These are phyloP conservation scores for Cyclotella distinguenda DNA, from an alignment of 108 stramenopile species.

Conservation along the genomic window DNA sequence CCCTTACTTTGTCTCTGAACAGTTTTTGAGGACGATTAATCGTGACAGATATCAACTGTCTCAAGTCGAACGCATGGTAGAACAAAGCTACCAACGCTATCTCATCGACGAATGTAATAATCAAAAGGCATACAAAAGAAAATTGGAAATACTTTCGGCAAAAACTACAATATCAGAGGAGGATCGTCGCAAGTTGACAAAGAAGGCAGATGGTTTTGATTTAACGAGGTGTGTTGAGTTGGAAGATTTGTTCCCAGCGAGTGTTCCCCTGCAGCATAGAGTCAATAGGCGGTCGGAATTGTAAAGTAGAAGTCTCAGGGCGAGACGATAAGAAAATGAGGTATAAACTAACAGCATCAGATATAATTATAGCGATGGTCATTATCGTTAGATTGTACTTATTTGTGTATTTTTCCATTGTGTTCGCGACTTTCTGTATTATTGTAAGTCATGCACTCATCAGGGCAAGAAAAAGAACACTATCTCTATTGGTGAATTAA, in stretches of 20 bases:
- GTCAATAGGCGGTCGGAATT: constrained; percentile 8
- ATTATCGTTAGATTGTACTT: too few relatives aligned
- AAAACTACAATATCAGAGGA: constrained; percentile 44
- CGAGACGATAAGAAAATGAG: too few relatives aligned
- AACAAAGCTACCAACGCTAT: constrained; percentile 73
- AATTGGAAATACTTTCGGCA: constrained; percentile 44
- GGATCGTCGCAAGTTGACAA: constrained; percentile 48
- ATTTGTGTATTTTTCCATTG: too few relatives aligned
- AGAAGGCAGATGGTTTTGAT: constrained; percentile 62
- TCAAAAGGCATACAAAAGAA: constrained; percentile 68
- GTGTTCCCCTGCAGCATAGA: constrained; percentile 27
- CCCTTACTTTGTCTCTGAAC: constrained; percentile 83
- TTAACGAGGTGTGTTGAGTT: constrained; percentile 74
- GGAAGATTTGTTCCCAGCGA: constrained; percentile 66
- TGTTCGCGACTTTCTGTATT: too few relatives aligned
- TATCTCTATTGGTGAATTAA: too few relatives aligned
- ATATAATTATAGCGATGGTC: too few relatives aligned
- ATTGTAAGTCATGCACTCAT: too few relatives aligned
- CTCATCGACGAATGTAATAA: constrained; percentile 78
- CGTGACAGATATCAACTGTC: constrained; percentile 86
- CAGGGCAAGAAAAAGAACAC: too few relatives aligned
- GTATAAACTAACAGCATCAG: too few relatives aligned
- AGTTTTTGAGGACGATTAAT: constrained; percentile 75
- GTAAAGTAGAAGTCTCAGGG: too few relatives aligned
- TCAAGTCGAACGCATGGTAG: constrained; percentile 89